Evolutionary conservation across 306 rosid species (phyloP).

Genomic region (Cicer yamashitae): DNA sequence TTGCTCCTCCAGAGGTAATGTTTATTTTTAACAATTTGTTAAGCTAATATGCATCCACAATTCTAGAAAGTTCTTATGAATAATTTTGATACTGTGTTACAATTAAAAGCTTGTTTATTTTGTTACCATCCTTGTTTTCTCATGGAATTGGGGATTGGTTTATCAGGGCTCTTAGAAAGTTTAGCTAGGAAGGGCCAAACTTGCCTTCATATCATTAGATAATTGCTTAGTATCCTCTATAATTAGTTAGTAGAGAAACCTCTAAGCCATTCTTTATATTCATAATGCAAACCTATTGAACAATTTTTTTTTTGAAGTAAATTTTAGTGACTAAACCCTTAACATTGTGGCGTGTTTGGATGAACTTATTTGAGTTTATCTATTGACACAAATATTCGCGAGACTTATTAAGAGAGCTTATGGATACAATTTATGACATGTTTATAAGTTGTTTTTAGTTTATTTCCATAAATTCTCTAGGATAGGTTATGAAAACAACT

Average conservation of each 20-base stretch:
- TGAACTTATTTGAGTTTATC: no score
- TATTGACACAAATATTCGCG: no score
- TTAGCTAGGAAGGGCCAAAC: background rate
- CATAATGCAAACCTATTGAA: background rate
- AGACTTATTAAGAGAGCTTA: no score
- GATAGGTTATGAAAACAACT: no score
- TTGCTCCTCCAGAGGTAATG: slow-evolving; percentile 95
- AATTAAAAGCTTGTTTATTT: background rate
- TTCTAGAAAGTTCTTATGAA: background rate
- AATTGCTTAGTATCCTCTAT: background rate
- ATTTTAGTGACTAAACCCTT: background rate
- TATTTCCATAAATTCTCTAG: no score
- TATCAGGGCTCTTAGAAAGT: background rate
- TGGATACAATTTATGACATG: no score
- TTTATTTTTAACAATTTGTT: slow-evolving; percentile 34
- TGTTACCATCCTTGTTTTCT: background rate
- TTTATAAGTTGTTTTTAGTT: no score
- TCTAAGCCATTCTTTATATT: slow-evolving; percentile 2
- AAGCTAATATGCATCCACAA: slow-evolving; percentile 28
- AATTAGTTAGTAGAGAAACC: slow-evolving; percentile 9
- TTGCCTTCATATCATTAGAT: background rate
- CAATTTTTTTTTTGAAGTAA: background rate
- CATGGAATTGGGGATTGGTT: background rate
- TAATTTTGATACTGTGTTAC: background rate
- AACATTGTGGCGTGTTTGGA: no score